A percentile compares a stretch with the other conserved stretches of the same genome.
These are phyloP conservation scores for Apiospora arundinis DNA, from an alignment of 2,329 filamentous ascomycete species.

Conservation along the genomic window DNA sequence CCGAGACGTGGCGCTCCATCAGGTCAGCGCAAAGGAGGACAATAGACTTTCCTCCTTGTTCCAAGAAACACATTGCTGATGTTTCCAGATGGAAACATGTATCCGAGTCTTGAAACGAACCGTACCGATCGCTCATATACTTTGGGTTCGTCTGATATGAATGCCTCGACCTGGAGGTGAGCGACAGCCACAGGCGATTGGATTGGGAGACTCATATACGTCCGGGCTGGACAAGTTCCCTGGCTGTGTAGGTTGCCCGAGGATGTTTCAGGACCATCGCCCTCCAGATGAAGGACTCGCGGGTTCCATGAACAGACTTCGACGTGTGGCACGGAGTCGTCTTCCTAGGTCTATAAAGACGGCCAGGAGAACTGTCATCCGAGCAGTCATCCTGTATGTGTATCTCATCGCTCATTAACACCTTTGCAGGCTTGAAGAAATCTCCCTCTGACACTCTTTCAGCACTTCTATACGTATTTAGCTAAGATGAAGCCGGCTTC, in stretches of 20 bases:
- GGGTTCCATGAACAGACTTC: not conserved
- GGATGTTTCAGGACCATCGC: not conserved
- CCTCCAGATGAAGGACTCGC: not conserved
- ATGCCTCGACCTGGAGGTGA: not conserved
- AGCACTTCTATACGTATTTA: not conserved
- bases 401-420: not conserved
- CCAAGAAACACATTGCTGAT: not conserved
- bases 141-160: not conserved
- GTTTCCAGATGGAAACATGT: not conserved
- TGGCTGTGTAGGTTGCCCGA: not conserved
- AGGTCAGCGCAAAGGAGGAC: not conserved
- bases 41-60: not conserved
- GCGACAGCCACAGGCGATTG: not conserved
- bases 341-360: not conserved
- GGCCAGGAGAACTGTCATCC: not conserved
- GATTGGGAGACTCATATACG: not conserved
- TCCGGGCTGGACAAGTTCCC: not conserved
- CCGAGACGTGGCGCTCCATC: not conserved
- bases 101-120: not conserved
- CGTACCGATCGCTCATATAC: not conserved
- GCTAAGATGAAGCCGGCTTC: constrained; percentile 38
- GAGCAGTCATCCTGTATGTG: not conserved
- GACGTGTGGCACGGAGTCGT: not conserved
- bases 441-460: not conserved
- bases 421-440: not conserved